A percentile compares a stretch with the other conserved stretches of the same genome.
Evolutionary conservation across 371 early-diverging fungal species (phyloP).

Genomic region (Mortierella sp.): DNA sequence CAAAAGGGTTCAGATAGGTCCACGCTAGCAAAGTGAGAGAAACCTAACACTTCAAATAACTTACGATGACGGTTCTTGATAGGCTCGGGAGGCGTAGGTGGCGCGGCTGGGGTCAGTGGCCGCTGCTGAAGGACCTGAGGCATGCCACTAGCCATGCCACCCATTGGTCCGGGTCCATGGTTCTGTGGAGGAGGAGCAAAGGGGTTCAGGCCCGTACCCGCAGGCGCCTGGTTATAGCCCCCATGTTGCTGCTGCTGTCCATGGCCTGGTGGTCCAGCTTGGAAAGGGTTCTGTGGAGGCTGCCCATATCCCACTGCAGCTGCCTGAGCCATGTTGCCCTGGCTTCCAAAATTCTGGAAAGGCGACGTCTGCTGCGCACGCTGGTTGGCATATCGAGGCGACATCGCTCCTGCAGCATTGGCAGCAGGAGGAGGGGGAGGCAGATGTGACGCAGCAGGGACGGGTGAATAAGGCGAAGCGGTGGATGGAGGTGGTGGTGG

Average conservation of each 20-base stretch:
- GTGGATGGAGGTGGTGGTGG: slow-evolving; percentile 26
- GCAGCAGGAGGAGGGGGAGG: slow-evolving; percentile 47
- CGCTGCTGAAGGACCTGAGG: slow-evolving; percentile 49
- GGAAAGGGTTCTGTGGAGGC: slow-evolving; percentile 18
- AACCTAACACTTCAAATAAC: slow-evolving; percentile 11
- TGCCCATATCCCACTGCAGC: slow-evolving; percentile 17
- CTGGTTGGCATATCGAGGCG: slow-evolving; percentile 49
- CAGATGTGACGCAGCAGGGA: slow-evolving; percentile 47
- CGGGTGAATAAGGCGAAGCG: slow-evolving; percentile 42
- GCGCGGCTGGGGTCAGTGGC: slow-evolving; percentile 53
- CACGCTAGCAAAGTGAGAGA: too few relatives aligned
- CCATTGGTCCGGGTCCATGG: slow-evolving; percentile 27
- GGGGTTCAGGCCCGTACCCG: slow-evolving; percentile 24
- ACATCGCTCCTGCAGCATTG: slow-evolving; percentile 37
- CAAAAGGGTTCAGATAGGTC: too few relatives aligned
- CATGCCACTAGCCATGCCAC: slow-evolving; percentile 42
- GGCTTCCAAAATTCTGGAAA: slow-evolving; percentile 30
- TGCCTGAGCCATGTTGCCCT: slow-evolving; percentile 14
- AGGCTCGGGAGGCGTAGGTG: slow-evolving; percentile 54
- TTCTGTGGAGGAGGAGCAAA: slow-evolving; percentile 20
- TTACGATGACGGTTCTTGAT: slow-evolving; percentile 57
- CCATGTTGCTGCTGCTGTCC: slow-evolving; percentile 24
- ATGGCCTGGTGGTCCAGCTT: slow-evolving; percentile 21
- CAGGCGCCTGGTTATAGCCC: slow-evolving; percentile 20
- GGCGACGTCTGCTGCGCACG: slow-evolving; percentile 30